A percentile compares a stretch with the other conserved stretches of the same genome.
phyloP scores from a whole-genome alignment of 2,329 filamentous ascomycete species.

The Cyanodermella asteris region DNA sequence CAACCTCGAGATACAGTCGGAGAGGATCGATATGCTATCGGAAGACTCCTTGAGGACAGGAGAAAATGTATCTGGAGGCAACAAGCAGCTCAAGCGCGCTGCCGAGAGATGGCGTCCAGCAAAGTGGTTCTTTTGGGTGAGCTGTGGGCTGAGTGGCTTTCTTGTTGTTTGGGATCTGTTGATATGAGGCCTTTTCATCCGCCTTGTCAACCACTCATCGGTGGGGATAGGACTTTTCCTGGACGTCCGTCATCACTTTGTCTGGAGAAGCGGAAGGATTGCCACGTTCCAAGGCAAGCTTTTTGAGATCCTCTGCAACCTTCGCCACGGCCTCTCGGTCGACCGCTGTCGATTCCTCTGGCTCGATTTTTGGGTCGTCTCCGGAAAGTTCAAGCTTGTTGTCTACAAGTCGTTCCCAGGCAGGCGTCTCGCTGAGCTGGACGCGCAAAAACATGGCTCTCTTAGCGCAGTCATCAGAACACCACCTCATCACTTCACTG shows the following conservation, averaged over 20 bases:
- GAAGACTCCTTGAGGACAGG: slow-evolving; percentile 60
- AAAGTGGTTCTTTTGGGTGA: slow-evolving; percentile 61
- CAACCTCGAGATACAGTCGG: slow-evolving; percentile 68
- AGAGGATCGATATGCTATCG: slow-evolving; percentile 74
- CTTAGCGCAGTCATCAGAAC: slow-evolving; percentile 54
- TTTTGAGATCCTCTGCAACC: slow-evolving; percentile 1
- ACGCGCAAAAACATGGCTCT: slow-evolving; percentile 70
- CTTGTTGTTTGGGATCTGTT: slow-evolving; percentile 61
- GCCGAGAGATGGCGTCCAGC: slow-evolving; percentile 49
- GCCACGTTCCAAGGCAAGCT: slow-evolving; percentile 2
- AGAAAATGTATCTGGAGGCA: slow-evolving; percentile 73
- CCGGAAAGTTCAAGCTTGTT: slow-evolving; percentile 41
- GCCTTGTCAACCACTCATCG: no score
- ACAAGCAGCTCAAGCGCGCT: slow-evolving; percentile 76
- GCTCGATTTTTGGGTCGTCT: slow-evolving; percentile 20
- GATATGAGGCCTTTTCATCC: slow-evolving; percentile 22
- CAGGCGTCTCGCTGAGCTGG: slow-evolving; percentile 66
- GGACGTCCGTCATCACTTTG: no score
- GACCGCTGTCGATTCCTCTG: slow-evolving; percentile 9
- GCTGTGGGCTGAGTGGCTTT: slow-evolving; percentile 50
- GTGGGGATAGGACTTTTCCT: no score
- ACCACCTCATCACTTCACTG: slow-evolving; percentile 67
- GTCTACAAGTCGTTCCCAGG: slow-evolving; percentile 54
- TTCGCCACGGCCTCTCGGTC: slow-evolving; percentile 16
- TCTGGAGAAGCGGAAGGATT: no score